phyloP scores from a whole-genome alignment of 768 basidiomycete species.

The Pisolithus tinctorius region DNA sequence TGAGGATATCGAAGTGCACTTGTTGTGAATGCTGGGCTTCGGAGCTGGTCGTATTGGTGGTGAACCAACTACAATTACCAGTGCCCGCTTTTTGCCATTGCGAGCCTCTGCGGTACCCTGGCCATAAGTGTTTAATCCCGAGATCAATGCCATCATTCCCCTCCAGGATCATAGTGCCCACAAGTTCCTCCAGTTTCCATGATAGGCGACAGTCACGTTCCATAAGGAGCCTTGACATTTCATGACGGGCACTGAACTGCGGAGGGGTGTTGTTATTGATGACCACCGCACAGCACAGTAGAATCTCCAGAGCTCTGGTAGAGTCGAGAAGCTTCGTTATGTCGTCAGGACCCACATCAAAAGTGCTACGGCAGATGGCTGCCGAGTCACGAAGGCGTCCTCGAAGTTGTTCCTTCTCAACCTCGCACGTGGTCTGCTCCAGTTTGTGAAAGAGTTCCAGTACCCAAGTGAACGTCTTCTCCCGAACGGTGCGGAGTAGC shows the following conservation, averaged over 20 bases:
- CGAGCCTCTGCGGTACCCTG: constrained; percentile 18
- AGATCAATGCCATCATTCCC: constrained; percentile 20
- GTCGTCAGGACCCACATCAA: constrained; percentile 13
- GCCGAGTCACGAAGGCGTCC: constrained; percentile 13
- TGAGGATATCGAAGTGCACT: constrained; percentile 35
- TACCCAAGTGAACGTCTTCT: constrained; percentile 30
- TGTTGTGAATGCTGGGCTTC: constrained; percentile 13
- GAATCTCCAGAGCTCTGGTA: constrained; percentile 17
- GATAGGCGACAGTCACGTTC: constrained; percentile 28
- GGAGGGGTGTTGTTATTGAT: constrained; percentile 27
- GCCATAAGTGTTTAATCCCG: constrained; percentile 27
- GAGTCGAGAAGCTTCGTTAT: constrained; percentile 13
- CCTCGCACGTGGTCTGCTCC: neutral
- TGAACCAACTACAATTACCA: constrained; percentile 26
- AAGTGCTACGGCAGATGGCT: constrained; percentile 22
- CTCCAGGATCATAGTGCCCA: constrained; percentile 11
- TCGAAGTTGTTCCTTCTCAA: neutral
- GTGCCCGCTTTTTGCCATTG: constrained; percentile 15
- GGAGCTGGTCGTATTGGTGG: constrained; percentile 12
- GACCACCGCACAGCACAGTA: constrained; percentile 28
- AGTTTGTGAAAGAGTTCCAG: constrained; percentile 22
- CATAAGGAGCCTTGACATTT: constrained; percentile 18
- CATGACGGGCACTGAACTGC: neutral
- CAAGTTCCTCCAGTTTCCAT: constrained; percentile 16
- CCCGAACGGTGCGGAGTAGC: constrained; percentile 27